Conservation (phyloP, 192 early-diverging fungal genomes). For the Coemansia asiatica region DNA sequence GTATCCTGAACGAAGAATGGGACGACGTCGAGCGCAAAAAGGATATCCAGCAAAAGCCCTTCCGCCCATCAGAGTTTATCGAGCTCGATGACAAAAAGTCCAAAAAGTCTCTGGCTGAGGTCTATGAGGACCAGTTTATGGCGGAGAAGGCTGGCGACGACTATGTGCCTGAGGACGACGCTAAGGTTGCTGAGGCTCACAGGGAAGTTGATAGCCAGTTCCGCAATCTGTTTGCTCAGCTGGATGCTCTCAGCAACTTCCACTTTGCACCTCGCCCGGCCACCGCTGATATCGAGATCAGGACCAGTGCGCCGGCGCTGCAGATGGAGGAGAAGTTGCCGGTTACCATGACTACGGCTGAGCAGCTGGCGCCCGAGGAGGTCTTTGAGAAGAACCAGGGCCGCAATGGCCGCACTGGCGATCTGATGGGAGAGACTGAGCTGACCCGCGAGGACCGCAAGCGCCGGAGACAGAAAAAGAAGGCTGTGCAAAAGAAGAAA, state of each 20-base stretch:
- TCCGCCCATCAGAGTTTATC: conserved; percentile 69
- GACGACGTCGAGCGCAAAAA: conserved; percentile 93
- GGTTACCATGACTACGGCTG: conserved; percentile 75
- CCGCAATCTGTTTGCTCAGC: conserved; percentile 73
- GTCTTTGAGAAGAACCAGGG: conserved; percentile 76
- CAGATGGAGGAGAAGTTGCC: conserved; percentile 96
- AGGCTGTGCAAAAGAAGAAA: conserved; percentile 68
- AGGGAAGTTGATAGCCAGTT: conserved; percentile 77
- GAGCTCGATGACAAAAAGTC: conserved; percentile 86
- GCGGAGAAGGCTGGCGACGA: conserved; percentile 57
- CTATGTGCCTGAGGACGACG: conserved; percentile 58
- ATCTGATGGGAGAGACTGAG: conserved; percentile 76
- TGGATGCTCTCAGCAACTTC: conserved; percentile 94
- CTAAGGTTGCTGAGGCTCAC: conserved; percentile 83
- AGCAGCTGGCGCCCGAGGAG: conserved; percentile 86
- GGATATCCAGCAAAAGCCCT: conserved; percentile 69
- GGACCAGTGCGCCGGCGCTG: conserved; percentile 78
- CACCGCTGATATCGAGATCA: conserved; percentile 75
- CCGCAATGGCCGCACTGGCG: conserved; percentile 49
- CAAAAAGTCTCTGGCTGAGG: conserved; percentile 83
- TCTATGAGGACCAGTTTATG: conserved; percentile 90
- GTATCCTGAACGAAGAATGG: conserved; percentile 85
- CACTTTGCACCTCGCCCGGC: conserved; percentile 85
- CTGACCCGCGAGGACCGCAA: conserved; percentile 76
- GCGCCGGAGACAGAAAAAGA: conserved; percentile 64